Base-by-base conservation (phyloP, 1,139 yeast genomes). In the Magnusiomyces tetraspermus region DNA sequence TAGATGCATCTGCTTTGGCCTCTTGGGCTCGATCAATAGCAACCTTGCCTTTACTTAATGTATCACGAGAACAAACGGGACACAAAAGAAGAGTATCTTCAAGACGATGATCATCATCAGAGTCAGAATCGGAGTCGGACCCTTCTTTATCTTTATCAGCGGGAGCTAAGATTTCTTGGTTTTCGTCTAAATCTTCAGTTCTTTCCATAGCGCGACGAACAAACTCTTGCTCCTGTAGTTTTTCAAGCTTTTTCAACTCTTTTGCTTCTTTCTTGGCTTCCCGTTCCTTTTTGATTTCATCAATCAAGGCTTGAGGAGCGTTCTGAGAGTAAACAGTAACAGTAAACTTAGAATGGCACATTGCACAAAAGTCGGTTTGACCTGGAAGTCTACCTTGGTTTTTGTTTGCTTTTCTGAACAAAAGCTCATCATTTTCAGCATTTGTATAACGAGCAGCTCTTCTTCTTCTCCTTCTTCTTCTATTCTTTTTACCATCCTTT, bases 1-100 rank as follows among this genome's bases (percentile, higher is more conserved):
- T 57, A 79, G 82, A 69, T 69, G 59, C 45, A 62, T 67, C 21
- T 17, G 49, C 51, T 41, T 50, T 40, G n/a, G 46, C 44, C 4
- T 51, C 42, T 33, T 28, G 52, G 1, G 54, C 58, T 56, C 51
- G 52, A 17, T 6, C 5, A 10, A 17, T 13, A 55, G 37, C 15
- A 2, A 36, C 53, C 52, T 55, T 61, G 52, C 53, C 59, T 55
- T 54, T 57, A 58, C 71, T 71, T 50, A 73, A 70, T 40, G 63
- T 64, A 53, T 73, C 76, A 30, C 82, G 54, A 19, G 69, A 77
- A 67, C 96, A 87, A 1, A 74, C 73, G 28, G 79, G 79, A 68
- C 96, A 87, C 24, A 85, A 68, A 40, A 70, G 68, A 15, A 53
- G 26, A 41, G 47, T 44, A 3, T 22, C 37, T 17, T 17, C 33